Percentiles rank a stretch among this genome's conserved stretches.
Conservation (phyloP, 2,329 filamentous ascomycete genomes). For the Penicillium frequentans region DNA sequence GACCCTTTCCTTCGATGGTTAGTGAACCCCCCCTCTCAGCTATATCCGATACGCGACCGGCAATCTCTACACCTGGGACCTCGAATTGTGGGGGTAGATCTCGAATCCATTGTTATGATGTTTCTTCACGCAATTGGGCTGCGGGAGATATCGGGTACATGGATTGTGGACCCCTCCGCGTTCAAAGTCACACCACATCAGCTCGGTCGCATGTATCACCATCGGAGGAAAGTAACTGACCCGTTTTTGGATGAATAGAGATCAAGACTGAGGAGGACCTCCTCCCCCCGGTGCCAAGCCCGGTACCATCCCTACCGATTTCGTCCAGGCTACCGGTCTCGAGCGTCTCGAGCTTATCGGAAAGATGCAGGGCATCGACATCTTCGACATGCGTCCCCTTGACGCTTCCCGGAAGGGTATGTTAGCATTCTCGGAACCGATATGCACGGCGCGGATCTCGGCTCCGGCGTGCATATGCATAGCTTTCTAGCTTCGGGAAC, state of each 20-base stretch:
- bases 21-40: conserved; percentile 17
- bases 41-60: conserved; percentile 5
- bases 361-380: conserved; percentile 97
- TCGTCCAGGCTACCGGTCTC: conserved; percentile 94
- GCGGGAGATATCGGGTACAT: conserved; percentile 9
- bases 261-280: conserved; percentile 82
- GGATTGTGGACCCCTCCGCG: conserved; percentile 13
- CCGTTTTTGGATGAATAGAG: conserved; percentile 56
- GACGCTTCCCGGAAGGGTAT: conserved; percentile 84
- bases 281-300: conserved; percentile 75
- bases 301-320: conserved; percentile 86
- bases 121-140: conserved; percentile 7
- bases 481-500: not conserved
- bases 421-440: conserved; percentile 19
- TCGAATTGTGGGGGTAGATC: not conserved
- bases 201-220: not conserved
- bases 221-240: conserved; percentile 19
- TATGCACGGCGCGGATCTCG: not conserved
- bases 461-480: not conserved
- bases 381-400: conserved; percentile 98
- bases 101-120: not conserved
- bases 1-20: conserved; percentile 47
- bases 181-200: conserved; percentile 1
- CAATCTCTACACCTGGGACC: conserved; percentile 15
- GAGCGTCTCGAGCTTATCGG: conserved; percentile 98